Conservation (phyloP, 352 stramenopile genomes). For the Globisporangium nunn region DNA sequence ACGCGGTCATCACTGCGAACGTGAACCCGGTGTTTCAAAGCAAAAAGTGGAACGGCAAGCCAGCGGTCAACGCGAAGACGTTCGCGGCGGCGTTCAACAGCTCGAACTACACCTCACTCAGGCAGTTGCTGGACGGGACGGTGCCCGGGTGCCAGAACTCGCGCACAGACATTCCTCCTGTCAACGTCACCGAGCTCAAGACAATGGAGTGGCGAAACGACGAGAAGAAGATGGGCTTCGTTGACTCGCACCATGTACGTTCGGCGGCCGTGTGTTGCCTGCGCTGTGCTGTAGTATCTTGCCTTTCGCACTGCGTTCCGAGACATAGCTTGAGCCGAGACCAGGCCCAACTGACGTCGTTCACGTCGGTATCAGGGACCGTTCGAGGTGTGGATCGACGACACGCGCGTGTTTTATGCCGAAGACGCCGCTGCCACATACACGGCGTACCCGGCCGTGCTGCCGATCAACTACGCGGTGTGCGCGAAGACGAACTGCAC, state of each 20-base stretch:
- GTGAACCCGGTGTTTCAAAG: constrained; percentile 23
- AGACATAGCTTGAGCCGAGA: too few species aligned
- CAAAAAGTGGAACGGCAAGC: constrained; percentile 45
- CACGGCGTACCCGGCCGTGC: constrained; percentile 31
- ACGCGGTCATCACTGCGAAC: constrained; percentile 7
- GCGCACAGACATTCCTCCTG: constrained; percentile 6
- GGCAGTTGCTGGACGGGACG: constrained; percentile 24
- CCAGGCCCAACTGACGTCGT: too few species aligned
- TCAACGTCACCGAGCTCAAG: constrained; percentile 29
- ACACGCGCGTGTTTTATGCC: constrained; percentile 25
- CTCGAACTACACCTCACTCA: constrained; percentile 33
- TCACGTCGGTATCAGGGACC: constrained; percentile 14
- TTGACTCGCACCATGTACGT: not conserved
- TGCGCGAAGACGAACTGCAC: constrained; percentile 40
- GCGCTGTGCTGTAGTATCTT: too few species aligned
- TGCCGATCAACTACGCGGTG: constrained; percentile 42
- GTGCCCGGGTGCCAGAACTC: constrained; percentile 22
- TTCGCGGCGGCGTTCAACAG: constrained; percentile 35
- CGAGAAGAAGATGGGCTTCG: constrained; percentile 24
- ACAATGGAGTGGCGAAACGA: constrained; percentile 47
- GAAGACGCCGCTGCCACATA: constrained; percentile 34
- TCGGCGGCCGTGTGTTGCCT: too few species aligned
- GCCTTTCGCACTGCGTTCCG: too few species aligned
- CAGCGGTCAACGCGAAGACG: constrained; percentile 27
- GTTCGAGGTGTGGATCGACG: constrained; percentile 42